Conservation (phyloP, 768 basidiomycete genomes). For the Rhodotorula graminis region DNA sequence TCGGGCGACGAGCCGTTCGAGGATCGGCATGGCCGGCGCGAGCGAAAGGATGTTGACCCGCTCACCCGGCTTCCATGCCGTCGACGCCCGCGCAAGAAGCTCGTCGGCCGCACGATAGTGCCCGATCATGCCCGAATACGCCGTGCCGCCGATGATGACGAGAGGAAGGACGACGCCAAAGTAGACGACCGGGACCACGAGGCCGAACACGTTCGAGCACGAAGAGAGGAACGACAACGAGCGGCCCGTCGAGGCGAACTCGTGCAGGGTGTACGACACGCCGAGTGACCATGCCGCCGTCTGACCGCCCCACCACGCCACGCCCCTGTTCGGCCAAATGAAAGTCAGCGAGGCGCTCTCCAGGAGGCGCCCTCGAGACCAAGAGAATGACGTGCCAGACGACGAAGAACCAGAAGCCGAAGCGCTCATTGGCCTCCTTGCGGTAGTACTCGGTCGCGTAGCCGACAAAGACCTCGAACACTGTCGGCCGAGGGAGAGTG, state of each 20-base stretch:
- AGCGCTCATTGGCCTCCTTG: not conserved
- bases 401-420: not conserved
- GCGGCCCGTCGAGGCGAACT: not conserved
- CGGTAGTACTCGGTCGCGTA: not conserved
- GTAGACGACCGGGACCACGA: slow-evolving; percentile 1
- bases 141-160: slow-evolving; percentile 10
- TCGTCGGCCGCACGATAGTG: not conserved
- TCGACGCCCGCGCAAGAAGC: not conserved
- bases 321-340: no score
- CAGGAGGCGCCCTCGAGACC: no score
- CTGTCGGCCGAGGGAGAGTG: not conserved
- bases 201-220: slow-evolving; percentile 1
- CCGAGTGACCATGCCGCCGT: slow-evolving; percentile 11
- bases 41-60: not conserved
- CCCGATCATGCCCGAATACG: not conserved
- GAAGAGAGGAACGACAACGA: not conserved
- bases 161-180: not conserved
- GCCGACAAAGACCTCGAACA: slow-evolving; percentile 12
- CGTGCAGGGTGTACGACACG: slow-evolving; percentile 12
- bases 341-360: no score
- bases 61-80: not conserved
- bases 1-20: not conserved
- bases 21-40: not conserved
- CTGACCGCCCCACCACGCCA: slow-evolving; percentile 12
- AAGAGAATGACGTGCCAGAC: slow-evolving; percentile 21